Evolutionary conservation across 257 asterid genomes (phyloP), one percentile per base, ranked within the genome.

Genomic region (Plantago ovata): DNA sequence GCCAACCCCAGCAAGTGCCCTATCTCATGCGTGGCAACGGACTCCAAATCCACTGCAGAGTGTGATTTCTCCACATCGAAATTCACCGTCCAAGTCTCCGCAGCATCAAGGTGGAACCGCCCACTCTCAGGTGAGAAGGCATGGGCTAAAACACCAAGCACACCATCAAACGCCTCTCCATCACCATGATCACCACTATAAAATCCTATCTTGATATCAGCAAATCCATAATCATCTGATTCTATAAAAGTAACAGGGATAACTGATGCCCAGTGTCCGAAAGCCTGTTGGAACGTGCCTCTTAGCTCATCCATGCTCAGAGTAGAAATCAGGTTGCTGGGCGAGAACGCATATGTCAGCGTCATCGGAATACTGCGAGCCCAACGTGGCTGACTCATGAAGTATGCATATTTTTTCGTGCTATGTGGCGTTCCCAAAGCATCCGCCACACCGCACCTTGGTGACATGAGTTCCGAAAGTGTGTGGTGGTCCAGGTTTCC

Each of bases 61-160:
- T 67, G 67, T 13, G 85, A 69, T 63, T 51, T 75, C 77, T 87
- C 81, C 22, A 14, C 62, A 48, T 16, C 45, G 15, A 87, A 69
- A 65, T 91, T 92, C 62, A 81, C 94, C 46, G 96, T 71, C 98
- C 98, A 91, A 32, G 80, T 79, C 79, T 92, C 98, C 9, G 93
- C 94, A 19, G 94, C 82, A 69, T 92, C 98, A 6, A 92, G 90
- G 68, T 92, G 98, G 69, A 85, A 66, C 67, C 78, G 59, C 70
- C 96, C 98, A 15, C 77, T 85, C 66, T 85, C 93, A 5, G 98
- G 98, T 22, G 94, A 81, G 56, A 81, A 88, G 18, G 96, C 87
- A 53, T 92, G 98, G 7, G 90, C 98, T 44, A 88, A 68, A 3
- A 88, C 79, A 3, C 98, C 98, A 0, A 91, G 72, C 38, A 79